Evolutionary conservation across 2,329 filamentous ascomycete genomes (phyloP).

Genomic region (Tolypocladium guangdongense): DNA sequence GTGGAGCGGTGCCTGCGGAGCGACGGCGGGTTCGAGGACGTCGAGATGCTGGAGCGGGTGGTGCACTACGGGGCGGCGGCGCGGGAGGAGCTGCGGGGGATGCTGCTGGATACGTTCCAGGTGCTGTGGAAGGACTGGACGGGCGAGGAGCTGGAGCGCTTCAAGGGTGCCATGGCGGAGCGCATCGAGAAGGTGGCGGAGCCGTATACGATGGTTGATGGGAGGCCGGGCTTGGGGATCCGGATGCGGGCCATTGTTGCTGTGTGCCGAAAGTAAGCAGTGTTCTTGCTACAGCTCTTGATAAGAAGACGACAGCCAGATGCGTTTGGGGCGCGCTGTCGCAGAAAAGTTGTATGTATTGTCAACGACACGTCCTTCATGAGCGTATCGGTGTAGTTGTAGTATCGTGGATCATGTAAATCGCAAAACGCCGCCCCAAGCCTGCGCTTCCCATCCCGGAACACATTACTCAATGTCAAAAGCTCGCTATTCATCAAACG

Average conservation of each 20-base stretch:
- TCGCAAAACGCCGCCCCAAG: background rate
- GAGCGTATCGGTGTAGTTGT: background rate
- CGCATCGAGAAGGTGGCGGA: background rate
- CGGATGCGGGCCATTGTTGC: background rate
- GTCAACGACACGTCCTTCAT: background rate
- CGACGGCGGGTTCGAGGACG: background rate
- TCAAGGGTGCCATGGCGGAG: background rate
- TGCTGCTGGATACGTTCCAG: background rate
- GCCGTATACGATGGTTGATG: background rate
- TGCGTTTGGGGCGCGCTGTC: too few relatives aligned
- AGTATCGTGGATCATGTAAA: background rate
- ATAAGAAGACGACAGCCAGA: too few relatives aligned
- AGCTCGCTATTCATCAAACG: background rate
- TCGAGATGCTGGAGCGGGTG: background rate
- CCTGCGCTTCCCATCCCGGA: background rate
- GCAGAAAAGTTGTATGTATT: background rate
- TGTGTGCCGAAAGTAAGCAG: background rate
- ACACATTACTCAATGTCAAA: background rate
- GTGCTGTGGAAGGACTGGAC: background rate
- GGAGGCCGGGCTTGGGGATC: background rate
- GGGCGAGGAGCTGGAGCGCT: background rate
- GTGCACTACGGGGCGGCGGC: background rate
- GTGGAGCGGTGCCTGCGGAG: background rate
- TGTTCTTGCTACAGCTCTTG: too few relatives aligned
- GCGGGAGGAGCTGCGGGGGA: background rate